Evolutionary conservation across 768 basidiomycete species (phyloP).

Genomic region (Hydnum rufescens): DNA sequence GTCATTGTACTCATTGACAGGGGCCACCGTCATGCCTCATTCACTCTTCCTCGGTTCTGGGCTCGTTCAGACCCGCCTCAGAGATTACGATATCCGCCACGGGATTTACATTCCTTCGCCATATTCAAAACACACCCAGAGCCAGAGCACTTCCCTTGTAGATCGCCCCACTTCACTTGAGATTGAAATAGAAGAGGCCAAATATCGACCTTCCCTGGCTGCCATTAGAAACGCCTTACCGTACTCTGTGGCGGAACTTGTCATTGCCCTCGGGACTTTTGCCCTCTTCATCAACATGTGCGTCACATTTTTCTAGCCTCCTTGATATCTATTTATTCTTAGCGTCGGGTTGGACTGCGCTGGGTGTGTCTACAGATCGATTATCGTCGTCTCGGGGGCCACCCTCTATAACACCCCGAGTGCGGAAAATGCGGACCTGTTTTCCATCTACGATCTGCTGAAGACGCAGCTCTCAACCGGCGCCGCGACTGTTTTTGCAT

Average conservation of each 20-base stretch:
- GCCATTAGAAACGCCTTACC: background rate
- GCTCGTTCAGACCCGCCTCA: background rate
- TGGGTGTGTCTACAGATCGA: constrained; percentile 8
- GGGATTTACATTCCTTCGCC: background rate
- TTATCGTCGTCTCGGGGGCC: constrained; percentile 23
- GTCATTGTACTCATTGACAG: background rate
- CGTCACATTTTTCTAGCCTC: constrained; percentile 10
- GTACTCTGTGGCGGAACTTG: constrained; percentile 9
- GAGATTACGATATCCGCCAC: constrained; percentile 2
- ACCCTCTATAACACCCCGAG: constrained; percentile 21
- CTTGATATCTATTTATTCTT: background rate
- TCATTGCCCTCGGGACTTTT: constrained; percentile 21
- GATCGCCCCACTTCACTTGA: background rate
- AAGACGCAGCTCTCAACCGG: constrained; percentile 19
- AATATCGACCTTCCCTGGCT: constrained; percentile 1
- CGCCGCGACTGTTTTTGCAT: constrained; percentile 25
- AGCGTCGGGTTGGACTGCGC: too few relatives aligned
- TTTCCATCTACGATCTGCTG: constrained; percentile 22
- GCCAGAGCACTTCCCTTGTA: background rate
- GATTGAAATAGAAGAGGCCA: background rate
- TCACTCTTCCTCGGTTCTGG: constrained; percentile 17
- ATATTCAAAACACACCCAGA: background rate
- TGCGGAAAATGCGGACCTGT: constrained; percentile 17
- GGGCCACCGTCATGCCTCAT: constrained; percentile 28
- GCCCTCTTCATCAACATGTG: constrained; percentile 24